Evolutionary conservation across 2,329 filamentous ascomycete genomes (phyloP).

Genomic region (Cercospora berteroae): DNA sequence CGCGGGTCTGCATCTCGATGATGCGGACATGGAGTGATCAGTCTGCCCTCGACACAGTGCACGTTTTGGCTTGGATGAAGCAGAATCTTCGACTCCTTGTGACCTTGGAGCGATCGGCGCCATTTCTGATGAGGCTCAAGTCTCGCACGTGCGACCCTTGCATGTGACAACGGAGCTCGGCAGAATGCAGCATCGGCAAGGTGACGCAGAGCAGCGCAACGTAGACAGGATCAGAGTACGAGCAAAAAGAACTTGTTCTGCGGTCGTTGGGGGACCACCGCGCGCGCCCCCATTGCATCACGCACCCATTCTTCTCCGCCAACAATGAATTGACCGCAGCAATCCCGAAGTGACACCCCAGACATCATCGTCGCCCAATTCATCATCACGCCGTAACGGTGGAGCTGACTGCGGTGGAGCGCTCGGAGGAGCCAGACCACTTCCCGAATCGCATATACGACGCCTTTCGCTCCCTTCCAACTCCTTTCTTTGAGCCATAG

Average conservation of each 20-base stretch:
- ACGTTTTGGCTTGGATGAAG: neutral
- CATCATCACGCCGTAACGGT: conserved; percentile 18
- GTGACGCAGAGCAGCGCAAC: neutral
- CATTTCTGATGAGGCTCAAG: neutral
- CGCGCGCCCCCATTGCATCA: conserved; percentile 13
- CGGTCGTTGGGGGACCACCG: neutral
- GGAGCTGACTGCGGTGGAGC: conserved; percentile 6
- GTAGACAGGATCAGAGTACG: neutral
- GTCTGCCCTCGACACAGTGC: neutral
- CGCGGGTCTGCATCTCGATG: neutral
- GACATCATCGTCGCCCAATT: conserved; percentile 1
- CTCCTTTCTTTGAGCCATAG: neutral
- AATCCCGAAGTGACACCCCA: conserved; percentile 7
- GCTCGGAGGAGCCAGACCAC: conserved; percentile 12
- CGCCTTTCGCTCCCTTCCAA: neutral
- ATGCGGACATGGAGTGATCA: neutral
- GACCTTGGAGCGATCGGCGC: neutral
- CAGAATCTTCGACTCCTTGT: neutral
- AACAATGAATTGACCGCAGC: conserved; percentile 16
- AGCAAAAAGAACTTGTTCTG: conserved; percentile 7
- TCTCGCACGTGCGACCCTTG: neutral
- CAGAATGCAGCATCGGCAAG: neutral
- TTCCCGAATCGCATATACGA: conserved; percentile 16
- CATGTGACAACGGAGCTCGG: conserved; percentile 5
- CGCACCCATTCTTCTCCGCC: neutral